A percentile compares a stretch with the other conserved stretches of the same genome.
Evolutionary conservation across 2,329 filamentous ascomycete species (phyloP).

Genomic region (Talaromyces sp.): DNA sequence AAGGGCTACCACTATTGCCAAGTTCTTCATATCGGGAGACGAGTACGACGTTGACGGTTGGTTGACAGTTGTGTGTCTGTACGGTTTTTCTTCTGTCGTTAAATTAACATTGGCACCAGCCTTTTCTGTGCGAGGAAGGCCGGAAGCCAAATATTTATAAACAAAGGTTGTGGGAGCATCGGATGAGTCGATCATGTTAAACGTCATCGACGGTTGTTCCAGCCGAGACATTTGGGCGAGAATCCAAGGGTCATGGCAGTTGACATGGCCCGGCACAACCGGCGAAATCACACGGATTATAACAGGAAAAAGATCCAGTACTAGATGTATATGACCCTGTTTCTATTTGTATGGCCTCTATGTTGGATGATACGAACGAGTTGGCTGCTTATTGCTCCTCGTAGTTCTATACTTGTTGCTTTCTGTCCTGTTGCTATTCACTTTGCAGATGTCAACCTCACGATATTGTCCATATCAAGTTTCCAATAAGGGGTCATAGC

Average conservation of each 20-base stretch:
- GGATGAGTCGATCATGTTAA: neutral
- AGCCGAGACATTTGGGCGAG: neutral
- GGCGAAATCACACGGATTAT: neutral
- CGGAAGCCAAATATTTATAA: neutral
- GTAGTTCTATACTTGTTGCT: neutral
- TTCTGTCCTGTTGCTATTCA: neutral
- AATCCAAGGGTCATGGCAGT: neutral
- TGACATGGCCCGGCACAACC: neutral
- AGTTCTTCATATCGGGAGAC: slow-evolving; percentile 1
- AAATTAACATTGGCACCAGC: neutral
- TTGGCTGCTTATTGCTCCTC: neutral
- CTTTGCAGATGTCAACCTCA: neutral
- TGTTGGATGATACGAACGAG: neutral
- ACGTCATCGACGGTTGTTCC: neutral
- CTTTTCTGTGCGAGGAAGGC: neutral
- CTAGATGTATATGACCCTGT: neutral
- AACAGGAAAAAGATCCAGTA: neutral
- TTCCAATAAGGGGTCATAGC: neutral
- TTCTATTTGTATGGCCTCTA: neutral
- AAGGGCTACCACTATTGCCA: slow-evolving; percentile 34
- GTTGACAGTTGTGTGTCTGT: neutral
- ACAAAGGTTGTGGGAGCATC: neutral
- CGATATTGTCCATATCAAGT: neutral
- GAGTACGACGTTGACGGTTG: neutral
- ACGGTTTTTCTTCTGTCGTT: neutral